phyloP scores from a whole-genome alignment of 2,329 filamentous ascomycete genomes.

The Colletotrichum tropicicola region DNA sequence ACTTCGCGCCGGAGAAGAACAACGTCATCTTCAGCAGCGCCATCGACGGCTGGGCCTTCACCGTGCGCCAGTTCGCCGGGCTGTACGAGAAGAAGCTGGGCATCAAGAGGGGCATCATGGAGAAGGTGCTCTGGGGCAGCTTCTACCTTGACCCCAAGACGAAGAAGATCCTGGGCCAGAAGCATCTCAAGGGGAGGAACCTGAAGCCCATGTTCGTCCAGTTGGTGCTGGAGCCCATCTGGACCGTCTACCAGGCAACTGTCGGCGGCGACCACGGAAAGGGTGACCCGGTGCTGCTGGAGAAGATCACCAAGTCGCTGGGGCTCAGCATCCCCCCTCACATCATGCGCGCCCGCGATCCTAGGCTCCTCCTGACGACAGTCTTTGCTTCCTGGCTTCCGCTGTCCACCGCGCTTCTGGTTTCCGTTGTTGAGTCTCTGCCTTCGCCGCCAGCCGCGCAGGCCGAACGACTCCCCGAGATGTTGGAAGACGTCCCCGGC shows the following conservation, averaged over 20 bases:
- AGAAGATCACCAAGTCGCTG: constrained; percentile 95
- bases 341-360: constrained; percentile 83
- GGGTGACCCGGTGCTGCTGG: constrained; percentile 82
- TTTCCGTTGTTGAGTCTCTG: constrained; percentile 92
- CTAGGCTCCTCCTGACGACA: constrained; percentile 82
- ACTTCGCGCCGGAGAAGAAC: constrained; percentile 97
- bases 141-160: constrained; percentile 98
- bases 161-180: constrained; percentile 88
- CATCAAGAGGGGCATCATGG: constrained; percentile 86
- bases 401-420: constrained; percentile 88
- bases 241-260: constrained; percentile 94
- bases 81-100: constrained; percentile 97
- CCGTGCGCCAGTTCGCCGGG: constrained; percentile 89
- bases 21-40: constrained; percentile 99
- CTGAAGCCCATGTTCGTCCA: constrained; percentile 99
- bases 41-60: constrained; percentile 99
- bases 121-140: constrained; percentile 96
- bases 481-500: constrained; percentile 84
- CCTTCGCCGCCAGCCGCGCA: constrained; percentile 87
- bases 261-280: constrained; percentile 83
- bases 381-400: constrained; percentile 93
- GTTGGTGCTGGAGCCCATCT: constrained; percentile 92
- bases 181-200: constrained; percentile 90
- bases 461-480: constrained; percentile 77
- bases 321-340: constrained; percentile 87